Conservation (phyloP, 2,329 filamentous ascomycete species). For the Cyphellophora attinorum region DNA sequence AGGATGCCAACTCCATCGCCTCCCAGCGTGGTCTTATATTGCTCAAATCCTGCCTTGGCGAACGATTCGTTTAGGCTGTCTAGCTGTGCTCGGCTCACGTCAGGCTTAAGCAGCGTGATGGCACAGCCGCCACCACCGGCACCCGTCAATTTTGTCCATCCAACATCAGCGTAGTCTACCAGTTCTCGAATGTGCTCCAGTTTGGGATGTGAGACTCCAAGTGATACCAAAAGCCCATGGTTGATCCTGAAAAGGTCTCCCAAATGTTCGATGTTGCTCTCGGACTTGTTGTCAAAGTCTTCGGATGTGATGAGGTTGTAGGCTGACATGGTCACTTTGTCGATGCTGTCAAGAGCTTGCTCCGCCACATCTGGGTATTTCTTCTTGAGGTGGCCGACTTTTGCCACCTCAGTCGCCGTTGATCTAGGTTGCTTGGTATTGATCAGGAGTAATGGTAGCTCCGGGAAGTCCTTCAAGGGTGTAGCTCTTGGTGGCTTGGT, state of each 20-base stretch:
- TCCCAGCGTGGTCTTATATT: slow-evolving; percentile 81
- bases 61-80: slow-evolving; percentile 56
- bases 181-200: slow-evolving; percentile 86
- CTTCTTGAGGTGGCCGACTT: slow-evolving; percentile 65
- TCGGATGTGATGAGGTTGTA: slow-evolving; percentile 47
- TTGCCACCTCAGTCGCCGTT: slow-evolving; percentile 75
- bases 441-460: slow-evolving; percentile 79
- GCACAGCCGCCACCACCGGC: slow-evolving; percentile 93
- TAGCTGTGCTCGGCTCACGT: slow-evolving; percentile 47
- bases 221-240: slow-evolving; percentile 78
- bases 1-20: slow-evolving; percentile 91
- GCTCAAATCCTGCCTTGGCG: slow-evolving; percentile 63
- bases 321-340: slow-evolving; percentile 49
- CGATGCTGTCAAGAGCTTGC: slow-evolving; percentile 75
- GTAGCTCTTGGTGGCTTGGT: slow-evolving; percentile 65
- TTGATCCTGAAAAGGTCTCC: slow-evolving; percentile 90
- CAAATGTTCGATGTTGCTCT: slow-evolving; percentile 58
- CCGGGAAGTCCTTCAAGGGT: slow-evolving; percentile 77
- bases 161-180: slow-evolving; percentile 78
- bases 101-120: slow-evolving; percentile 76
- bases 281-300: slow-evolving; percentile 57
- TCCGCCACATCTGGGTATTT: slow-evolving; percentile 69
- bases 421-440: slow-evolving; percentile 84
- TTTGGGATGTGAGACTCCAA: slow-evolving; percentile 90
- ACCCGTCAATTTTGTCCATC: slow-evolving; percentile 95